Evolutionary conservation across 139 green algal genomes (phyloP), one percentile per base, ranked within the genome.

Genomic region (Mychonastes homosphaera): DNA sequence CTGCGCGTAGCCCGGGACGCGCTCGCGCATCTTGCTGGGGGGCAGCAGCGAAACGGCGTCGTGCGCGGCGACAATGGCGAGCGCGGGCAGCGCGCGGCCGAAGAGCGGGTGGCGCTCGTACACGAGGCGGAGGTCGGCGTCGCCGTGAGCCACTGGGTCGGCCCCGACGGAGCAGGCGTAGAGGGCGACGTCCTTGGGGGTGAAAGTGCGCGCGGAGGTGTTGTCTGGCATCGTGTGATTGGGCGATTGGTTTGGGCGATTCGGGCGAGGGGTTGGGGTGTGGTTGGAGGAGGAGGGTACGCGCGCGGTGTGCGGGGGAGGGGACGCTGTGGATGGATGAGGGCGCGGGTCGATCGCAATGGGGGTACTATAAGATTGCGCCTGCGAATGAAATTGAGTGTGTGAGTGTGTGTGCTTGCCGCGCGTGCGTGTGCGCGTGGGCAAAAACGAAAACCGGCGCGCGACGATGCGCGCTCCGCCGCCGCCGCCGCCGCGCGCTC

Each of bases 91-190:
- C 2, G 63, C 53, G 23, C n/a, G n/a, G n/a, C 46, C 53, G 24
- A 57, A 56, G 4, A 38, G 19, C 27, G 24, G 19, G 36, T 70
- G 53, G 46, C 53, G 52, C 53, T 64, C 53, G 34, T 70, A 70
- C 19, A 69, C 41, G 38, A 44, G n/a, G 26, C 9, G 19, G 19
- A 47, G 30, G 48, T 34, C 48, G 16, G n/a, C 7, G 24, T 38
- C n/a, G n/a, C n/a, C n/a, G n/a, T n/a, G n/a, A n/a, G n/a, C n/a
- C n/a, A n/a, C n/a, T n/a, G n/a, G n/a, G n/a, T n/a, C n/a, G 48
- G 24, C 26, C 34, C 48, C 48, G 6, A 56, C 18, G 16, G 48
- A 23, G 16, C 34, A 26, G 7, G 27, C 24, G 48, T 56, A 36
- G 6, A 36, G 8, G 9, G 35, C n/a, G 6, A 7, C 24, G 48